Base-by-base conservation (phyloP, 345 rosid genomes). In the Arabidopsis thaliana region DNA sequence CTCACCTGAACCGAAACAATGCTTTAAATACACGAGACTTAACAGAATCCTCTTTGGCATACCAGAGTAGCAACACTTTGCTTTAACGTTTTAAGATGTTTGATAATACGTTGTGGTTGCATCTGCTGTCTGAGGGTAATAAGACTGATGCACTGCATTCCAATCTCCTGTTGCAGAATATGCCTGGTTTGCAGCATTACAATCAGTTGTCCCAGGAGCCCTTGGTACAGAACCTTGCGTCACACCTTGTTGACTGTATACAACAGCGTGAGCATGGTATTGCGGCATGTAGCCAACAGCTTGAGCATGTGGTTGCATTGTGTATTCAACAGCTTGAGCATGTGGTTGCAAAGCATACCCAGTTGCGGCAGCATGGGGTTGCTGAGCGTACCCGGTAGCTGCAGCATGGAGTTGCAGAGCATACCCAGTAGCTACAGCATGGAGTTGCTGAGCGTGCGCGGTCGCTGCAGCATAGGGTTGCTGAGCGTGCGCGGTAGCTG, bases 121-220 rank as follows among this genome's bases (percentile, higher is more conserved):
- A 41, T 66, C 77, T 1, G 52, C 77, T 44, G 81, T 16, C 3
- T 53, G 36, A 50, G 72, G 42, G 64, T 59, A 66, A 59, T 59
- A 72, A 51, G 73, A 51, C 69, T 72, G 77, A 60, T 78, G 58
- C 57, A 59, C 57, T 46, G 23, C 61, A 57, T 38, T 71, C 76
- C 80, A 71, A 7, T 77, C 72, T 75, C 53, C 73, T 50, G 69
- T 10, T 52, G 74, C 69, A 34, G 71, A 5, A 70, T 78, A 78
- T 23, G 73, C 63, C 69, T 24, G 81, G 63, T 59, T 65, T 51
- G 77, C 77, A 59, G 72, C 72, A 57, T n/a, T 40, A 77, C 77
- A 78, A 49, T 65, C 73, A 50, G 69, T 20, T 58, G 77, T 50
- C 63, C 41, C 66, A 0, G 40, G 61, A 38, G 56, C 55, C 66